Conservation (phyloP, 805 yeast genomes). For the Cyberlindnera mrakii region DNA sequence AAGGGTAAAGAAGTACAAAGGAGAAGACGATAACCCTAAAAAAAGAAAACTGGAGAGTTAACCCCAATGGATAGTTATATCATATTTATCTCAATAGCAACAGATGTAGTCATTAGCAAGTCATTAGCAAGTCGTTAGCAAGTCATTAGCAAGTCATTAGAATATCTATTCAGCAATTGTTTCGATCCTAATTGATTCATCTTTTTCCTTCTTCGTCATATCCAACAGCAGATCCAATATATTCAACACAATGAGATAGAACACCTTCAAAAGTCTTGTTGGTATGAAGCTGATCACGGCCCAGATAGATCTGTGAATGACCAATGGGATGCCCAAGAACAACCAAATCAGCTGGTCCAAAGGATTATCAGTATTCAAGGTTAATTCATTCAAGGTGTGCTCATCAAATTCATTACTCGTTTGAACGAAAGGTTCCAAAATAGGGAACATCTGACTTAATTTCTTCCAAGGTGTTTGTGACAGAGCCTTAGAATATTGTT, state of each 20-base stretch:
- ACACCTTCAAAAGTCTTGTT: constrained; percentile 5
- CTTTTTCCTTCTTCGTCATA: constrained; percentile 3
- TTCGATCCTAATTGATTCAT: neutral
- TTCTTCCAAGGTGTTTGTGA: neutral
- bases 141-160: no score
- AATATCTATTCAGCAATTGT: no score
- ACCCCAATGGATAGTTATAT: no score
- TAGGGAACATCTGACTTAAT: neutral
- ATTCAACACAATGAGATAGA: constrained; percentile 6
- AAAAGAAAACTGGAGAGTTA: no score
- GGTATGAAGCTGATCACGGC: constrained; percentile 10
- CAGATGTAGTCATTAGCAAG: no score
- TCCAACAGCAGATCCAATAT: constrained; percentile 10
- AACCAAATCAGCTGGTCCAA: constrained; percentile 4
- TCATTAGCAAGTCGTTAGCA: no score
- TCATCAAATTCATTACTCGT: constrained; percentile 1
- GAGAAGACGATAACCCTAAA: neutral
- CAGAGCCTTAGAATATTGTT: neutral
- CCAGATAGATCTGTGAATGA: constrained; percentile 9
- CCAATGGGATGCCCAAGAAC: constrained; percentile 5
- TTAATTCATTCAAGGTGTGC: constrained; percentile 5
- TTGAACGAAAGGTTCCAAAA: neutral
- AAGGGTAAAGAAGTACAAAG: neutral
- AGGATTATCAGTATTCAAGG: neutral
- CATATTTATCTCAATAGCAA: no score